Evolutionary conservation across 768 basidiomycete species (phyloP).

Genomic region (Cystofilobasidium macerans): DNA sequence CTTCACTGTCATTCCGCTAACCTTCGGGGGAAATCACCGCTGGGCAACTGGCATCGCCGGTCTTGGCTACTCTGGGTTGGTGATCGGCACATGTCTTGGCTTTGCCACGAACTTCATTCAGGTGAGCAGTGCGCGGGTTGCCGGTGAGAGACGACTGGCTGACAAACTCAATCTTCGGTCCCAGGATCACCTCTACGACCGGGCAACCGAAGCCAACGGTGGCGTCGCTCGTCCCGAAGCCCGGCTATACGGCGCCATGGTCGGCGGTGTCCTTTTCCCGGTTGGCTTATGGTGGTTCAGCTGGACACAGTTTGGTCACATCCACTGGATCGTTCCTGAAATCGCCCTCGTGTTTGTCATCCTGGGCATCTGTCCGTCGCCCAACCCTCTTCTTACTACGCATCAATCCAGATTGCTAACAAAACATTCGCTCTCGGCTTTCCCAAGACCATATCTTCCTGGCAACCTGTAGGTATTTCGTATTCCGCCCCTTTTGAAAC

Average conservation of each 20-base stretch:
- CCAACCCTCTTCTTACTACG: too few species aligned
- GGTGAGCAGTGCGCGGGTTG: too few species aligned
- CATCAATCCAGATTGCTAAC: too few species aligned
- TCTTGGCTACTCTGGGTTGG: conserved; percentile 26
- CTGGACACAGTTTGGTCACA: conserved; percentile 17
- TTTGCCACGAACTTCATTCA: conserved; percentile 27
- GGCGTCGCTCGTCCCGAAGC: conserved; percentile 30
- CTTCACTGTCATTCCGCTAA: conserved; percentile 29
- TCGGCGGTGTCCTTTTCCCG: conserved; percentile 10
- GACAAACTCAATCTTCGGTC: too few species aligned
- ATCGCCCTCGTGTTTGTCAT: conserved; percentile 29
- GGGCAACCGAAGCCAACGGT: conserved; percentile 26
- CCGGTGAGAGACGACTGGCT: too few species aligned
- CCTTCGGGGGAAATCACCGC: conserved; percentile 29
- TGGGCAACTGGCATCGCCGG: conserved; percentile 29
- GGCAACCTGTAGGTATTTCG: neutral
- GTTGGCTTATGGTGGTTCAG: conserved; percentile 19
- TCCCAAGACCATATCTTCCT: neutral
- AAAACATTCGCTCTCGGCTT: too few species aligned
- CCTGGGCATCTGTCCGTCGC: conserved; percentile 28
- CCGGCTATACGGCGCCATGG: conserved; percentile 23
- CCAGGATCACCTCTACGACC: conserved; percentile 29
- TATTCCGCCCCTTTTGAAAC: too few species aligned
- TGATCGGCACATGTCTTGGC: conserved; percentile 30
- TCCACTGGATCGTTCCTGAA: conserved; percentile 25